phyloP scores from a whole-genome alignment of 495 filamentous ascomycete genomes.

The Endocarpon pusillum region DNA sequence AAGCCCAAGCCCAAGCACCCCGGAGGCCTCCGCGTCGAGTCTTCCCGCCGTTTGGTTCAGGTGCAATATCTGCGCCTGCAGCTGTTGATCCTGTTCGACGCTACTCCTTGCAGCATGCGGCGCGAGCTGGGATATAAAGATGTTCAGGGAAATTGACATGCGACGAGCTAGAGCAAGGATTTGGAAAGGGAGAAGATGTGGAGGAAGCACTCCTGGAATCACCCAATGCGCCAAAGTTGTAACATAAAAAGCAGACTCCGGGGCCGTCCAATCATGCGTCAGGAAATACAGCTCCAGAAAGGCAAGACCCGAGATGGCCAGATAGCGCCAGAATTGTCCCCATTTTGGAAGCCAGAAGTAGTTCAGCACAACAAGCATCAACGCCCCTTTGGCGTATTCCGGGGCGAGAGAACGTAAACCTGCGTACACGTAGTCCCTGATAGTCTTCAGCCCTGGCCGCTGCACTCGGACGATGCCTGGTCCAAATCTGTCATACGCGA shows the following conservation, averaged over 20 bases:
- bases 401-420: constrained; percentile 42
- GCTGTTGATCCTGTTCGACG: constrained; percentile 6
- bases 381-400: constrained; percentile 47
- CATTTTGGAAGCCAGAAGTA: constrained; percentile 67
- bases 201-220: constrained; percentile 42
- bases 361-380: constrained; percentile 48
- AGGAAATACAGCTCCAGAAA: constrained; percentile 59
- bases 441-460: constrained; percentile 52
- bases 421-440: constrained; percentile 52
- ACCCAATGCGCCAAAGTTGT: constrained; percentile 15
- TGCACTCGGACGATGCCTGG: constrained; percentile 37
- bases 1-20: constrained; percentile 59
- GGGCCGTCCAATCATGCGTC: constrained; percentile 43
- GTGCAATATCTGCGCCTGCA: constrained; percentile 9
- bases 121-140: constrained; percentile 70
- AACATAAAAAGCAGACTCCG: constrained; percentile 26
- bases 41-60: constrained; percentile 29
- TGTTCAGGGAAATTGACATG: constrained; percentile 61
- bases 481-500: constrained; percentile 89
- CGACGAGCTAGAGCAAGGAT: constrained; percentile 61
- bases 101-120: constrained; percentile 12
- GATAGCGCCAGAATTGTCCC: constrained; percentile 78
- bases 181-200: constrained; percentile 74
- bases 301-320: constrained; percentile 48
- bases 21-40: constrained; percentile 47